Evolutionary conservation across 495 filamentous ascomycete genomes (phyloP).

Genomic region (Talaromyces proteolyticus): DNA sequence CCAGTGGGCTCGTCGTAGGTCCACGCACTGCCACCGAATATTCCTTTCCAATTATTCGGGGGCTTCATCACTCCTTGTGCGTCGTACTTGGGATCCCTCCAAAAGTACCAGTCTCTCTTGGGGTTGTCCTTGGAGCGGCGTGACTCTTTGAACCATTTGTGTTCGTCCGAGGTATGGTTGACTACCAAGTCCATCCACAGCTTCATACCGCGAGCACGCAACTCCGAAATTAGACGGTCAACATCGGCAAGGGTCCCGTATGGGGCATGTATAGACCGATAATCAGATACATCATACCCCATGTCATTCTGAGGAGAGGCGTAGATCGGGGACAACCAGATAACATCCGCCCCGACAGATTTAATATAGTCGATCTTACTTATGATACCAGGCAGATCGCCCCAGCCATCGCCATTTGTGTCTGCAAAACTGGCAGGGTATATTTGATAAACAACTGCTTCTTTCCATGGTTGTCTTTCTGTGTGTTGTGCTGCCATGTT

Average conservation of each 20-base stretch:
- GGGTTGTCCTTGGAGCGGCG: conserved; percentile 40
- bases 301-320: conserved; percentile 55
- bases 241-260: conserved; percentile 47
- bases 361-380: conserved; percentile 63
- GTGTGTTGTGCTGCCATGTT: neutral
- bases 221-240: conserved; percentile 37
- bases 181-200: conserved; percentile 55
- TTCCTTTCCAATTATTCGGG: conserved; percentile 52
- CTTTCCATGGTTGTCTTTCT: conserved; percentile 33
- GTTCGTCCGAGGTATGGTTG: conserved; percentile 56
- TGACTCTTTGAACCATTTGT: conserved; percentile 58
- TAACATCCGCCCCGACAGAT: conserved; percentile 53
- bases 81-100: conserved; percentile 44
- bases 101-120: conserved; percentile 60
- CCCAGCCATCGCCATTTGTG: conserved; percentile 59
- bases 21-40: conserved; percentile 40
- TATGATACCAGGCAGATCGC: conserved; percentile 61
- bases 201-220: conserved; percentile 43
- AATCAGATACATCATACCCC: conserved; percentile 46
- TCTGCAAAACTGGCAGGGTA: conserved; percentile 62
- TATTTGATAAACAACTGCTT: conserved; percentile 58
- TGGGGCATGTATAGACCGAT: conserved; percentile 37
- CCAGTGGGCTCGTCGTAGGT: conserved; percentile 30
- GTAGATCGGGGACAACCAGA: conserved; percentile 67
- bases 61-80: conserved; percentile 41